Evolutionary conservation across 2,329 filamentous ascomycete genomes (phyloP), one percentile per base, ranked within the genome.

Genomic region (Colletotrichum tropicicola): DNA sequence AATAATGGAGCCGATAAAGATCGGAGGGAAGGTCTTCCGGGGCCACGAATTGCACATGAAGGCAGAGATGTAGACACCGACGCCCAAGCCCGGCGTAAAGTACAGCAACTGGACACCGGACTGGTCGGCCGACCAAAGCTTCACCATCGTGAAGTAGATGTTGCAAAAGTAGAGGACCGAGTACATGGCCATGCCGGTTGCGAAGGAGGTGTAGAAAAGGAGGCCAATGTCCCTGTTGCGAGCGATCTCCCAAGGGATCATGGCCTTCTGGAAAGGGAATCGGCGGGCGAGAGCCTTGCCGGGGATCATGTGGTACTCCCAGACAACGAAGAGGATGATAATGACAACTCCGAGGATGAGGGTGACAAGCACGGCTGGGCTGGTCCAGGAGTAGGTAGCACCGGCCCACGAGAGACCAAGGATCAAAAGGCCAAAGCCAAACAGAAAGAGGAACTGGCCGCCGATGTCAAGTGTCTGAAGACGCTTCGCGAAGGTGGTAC

Each of bases 161-260:
- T 86, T 87, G 68, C 90, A 86, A 69, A 91, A 92, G 73, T 92
- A 92, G 68, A 91, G 86, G 1, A 89, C 85, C 39, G 67, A 58
- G 57, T 68, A 85, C 80, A 82, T 83, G 55, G 79, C 82, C 69
- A 87, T 84, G 4, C 89, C 89, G 0, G 85, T 84, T 4, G 83
- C 80, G 70, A 89, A 87, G 68, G 89, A 88, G 68, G 90, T 82
- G 61, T 85, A 84, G 65, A 87, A 85, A n/a, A 92, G 74, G n/a
- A 91, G 78, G 0, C 82, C 79, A 2, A 88, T 85, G 67, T 92
- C 88, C 32, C 83, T 81, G 58, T 85, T 81, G 3, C 77, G 74
- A 47, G 92, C 80, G 19, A 92, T 75, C 7, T 80, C 75, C 73
- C 88, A 89, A 0, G 89, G 88, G 13, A 92, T 81, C 89, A 92